Evolutionary conservation across 495 filamentous ascomycete species (phyloP), one percentile per base, ranked within the genome.

Genomic region (Pseudevernia furfuracea): DNA sequence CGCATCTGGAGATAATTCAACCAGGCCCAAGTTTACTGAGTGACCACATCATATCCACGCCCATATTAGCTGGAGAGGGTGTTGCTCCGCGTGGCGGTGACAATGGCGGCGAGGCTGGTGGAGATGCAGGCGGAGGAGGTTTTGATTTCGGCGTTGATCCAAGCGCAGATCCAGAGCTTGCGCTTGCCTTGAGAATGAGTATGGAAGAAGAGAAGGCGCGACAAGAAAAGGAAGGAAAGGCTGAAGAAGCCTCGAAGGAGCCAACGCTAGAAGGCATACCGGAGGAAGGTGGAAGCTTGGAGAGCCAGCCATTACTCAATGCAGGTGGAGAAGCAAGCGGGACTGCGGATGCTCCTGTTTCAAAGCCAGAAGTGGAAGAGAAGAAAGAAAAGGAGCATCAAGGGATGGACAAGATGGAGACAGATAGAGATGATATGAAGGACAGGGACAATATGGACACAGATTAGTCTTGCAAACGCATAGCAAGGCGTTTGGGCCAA

Each of bases 131-230:
- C 23, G 87, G 82, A 41, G 83, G 78, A 57, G 82, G 79, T 37
- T 86, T 82, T 71, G 88, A 88, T 74, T 95, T 86, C 77, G 89
- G 82, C 70, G 87, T 89, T 74, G 89, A 88, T 79, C 91, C 82
- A 65, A 88, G 83, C 73, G 80, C 85, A 63, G 94, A 98, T 74
- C 94, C 94, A 37, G 94, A 97, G 73, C 74, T 98, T 73, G 94
- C 94, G 4, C 82, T 98, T 62, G 94, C 95, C n/a, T 79, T 98
- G 73, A 85, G 94, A 65, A 93, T 99, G 89, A 96, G 90, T 72
- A 89, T 95, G 83, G 95, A 99, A 74, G 95, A 97, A 72, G 94
- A 96, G 81, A 95, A 94, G 81, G 91, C 89, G 65, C 79, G 94
- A 71, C 85, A 94, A 75, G 93, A 96, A 71, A 89, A 88, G 77